phyloP scores from a whole-genome alignment of 768 basidiomycete species.

The Lactarius sanguifluus region DNA sequence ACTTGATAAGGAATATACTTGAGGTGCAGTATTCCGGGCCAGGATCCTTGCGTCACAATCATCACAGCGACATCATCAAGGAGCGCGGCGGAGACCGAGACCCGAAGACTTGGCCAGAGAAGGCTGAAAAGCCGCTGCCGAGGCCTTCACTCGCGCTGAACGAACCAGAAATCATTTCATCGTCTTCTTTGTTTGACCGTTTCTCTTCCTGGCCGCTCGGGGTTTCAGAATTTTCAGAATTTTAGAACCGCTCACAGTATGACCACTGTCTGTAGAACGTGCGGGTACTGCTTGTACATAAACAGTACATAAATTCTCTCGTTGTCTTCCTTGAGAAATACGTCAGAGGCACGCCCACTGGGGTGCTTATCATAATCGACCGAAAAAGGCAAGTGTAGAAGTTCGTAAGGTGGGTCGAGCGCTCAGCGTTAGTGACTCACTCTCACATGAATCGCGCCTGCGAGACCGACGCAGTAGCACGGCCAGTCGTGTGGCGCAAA shows the following conservation, averaged over 20 bases:
- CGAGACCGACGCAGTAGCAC: constrained; percentile 3
- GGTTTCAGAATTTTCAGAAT: constrained; percentile 27
- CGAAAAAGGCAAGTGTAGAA: constrained; percentile 20
- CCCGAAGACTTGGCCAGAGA: constrained; percentile 17
- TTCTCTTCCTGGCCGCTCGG: constrained; percentile 10
- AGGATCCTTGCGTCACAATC: not conserved
- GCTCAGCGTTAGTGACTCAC: constrained; percentile 20
- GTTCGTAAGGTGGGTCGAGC: constrained; percentile 17
- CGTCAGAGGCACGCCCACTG: constrained; percentile 22
- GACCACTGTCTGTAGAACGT: not conserved
- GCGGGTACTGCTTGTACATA: constrained; percentile 18
- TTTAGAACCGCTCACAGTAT: constrained; percentile 5
- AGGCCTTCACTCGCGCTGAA: constrained; percentile 1
- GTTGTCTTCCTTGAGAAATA: constrained; percentile 8
- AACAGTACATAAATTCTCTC: constrained; percentile 19
- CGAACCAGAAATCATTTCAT: not conserved
- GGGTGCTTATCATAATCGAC: constrained; percentile 9
- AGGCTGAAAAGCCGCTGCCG: constrained; percentile 2
- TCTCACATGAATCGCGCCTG: constrained; percentile 4
- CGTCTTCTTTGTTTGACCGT: not conserved
- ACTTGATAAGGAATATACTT: not conserved
- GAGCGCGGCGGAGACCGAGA: constrained; percentile 13
- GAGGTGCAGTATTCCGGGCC: not conserved
- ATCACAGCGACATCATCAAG: not conserved
- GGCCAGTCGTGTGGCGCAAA: not conserved